Base-by-base conservation (phyloP, 805 yeast species). In the Cyberlindnera mrakii region DNA sequence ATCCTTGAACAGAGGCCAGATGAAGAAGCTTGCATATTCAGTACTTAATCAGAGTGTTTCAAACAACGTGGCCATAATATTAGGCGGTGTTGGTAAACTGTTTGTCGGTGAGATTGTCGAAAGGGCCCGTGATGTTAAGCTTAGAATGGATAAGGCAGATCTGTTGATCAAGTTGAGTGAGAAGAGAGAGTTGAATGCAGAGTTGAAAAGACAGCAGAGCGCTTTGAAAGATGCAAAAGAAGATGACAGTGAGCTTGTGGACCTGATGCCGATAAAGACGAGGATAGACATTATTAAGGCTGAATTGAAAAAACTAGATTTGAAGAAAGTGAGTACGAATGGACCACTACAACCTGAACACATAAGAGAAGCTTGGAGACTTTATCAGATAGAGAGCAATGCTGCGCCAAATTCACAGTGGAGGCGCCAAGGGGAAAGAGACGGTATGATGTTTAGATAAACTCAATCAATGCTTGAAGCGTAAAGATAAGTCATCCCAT, bases 41-140 rank as follows among this genome's bases (percentile, higher is more conserved):
- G 83, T 85, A 0, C 67, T 87, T 39, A 89, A 88, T 35, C 96
- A 89, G 59, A 78, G 82, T 37, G 79, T 89, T 10, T 81, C 91
- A 2, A 85, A 77, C 45, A 85, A 84, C 48, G 82, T 88, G 18
- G 85, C 95, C 0, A 80, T 86, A 41, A 81, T 88, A 8, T 63
- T 90, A 37, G 85, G 91, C 6, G 96, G 96, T 60, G 74, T 88
- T 43, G 85, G 95, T 2, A 90, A 90, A 59, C 85, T 87, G 53
- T 82, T 86, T 59, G 74, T 89, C n/a, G 96, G 96, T 11, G 97
- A 90, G 53, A 75, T 90, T 15, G 83, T 90, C 11, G 95, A 90
- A 48, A 71, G 78, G 54, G 95, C 96, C 0, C 72, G 82, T 48
- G 83, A 78, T 41, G 78, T 85, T 1, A 90, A 86, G 57, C 68